phyloP scores from a whole-genome alignment of 208 protist species.

The Angomonas deanei region DNA sequence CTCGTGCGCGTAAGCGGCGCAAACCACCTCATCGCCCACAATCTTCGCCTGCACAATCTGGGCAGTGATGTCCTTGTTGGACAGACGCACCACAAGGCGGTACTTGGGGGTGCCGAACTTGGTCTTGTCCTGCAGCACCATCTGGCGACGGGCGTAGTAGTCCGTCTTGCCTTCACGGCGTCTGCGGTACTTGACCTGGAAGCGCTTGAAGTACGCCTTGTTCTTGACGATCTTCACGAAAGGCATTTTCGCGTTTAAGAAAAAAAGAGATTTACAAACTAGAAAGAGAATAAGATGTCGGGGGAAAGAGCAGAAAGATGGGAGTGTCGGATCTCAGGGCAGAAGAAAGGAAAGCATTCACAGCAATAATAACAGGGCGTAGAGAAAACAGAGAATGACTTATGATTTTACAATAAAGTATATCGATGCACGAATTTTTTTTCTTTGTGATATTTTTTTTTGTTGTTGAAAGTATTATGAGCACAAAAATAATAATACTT shows the following conservation, averaged over 20 bases:
- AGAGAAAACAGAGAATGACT: neutral
- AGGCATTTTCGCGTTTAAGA: conserved; percentile 38
- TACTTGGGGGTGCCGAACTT: conserved; percentile 99
- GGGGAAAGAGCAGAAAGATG: neutral
- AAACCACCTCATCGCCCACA: conserved; percentile 92
- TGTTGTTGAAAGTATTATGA: neutral
- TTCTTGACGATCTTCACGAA: conserved; percentile 91
- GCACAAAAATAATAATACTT: neutral
- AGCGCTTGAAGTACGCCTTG: conserved; percentile 98
- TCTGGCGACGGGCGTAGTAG: conserved; percentile 94
- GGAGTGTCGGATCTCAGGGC: neutral
- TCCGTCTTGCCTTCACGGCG: conserved; percentile 99
- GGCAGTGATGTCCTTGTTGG: conserved; percentile 96
- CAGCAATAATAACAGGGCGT: neutral
- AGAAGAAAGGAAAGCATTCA: neutral
- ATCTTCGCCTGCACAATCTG: conserved; percentile 97
- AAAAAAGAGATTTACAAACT: conserved; percentile 3
- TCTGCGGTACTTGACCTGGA: conserved; percentile 96
- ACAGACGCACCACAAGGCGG: conserved; percentile 96
- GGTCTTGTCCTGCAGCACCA: conserved; percentile 98
- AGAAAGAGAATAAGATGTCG: neutral
- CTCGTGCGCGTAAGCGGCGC: conserved; percentile 97
- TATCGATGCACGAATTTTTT: neutral
- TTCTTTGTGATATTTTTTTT: neutral
- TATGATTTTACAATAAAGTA: neutral